These are phyloP conservation scores for Sclerospora graminicola DNA, from an alignment of 352 stramenopile species.

Conservation along the genomic window DNA sequence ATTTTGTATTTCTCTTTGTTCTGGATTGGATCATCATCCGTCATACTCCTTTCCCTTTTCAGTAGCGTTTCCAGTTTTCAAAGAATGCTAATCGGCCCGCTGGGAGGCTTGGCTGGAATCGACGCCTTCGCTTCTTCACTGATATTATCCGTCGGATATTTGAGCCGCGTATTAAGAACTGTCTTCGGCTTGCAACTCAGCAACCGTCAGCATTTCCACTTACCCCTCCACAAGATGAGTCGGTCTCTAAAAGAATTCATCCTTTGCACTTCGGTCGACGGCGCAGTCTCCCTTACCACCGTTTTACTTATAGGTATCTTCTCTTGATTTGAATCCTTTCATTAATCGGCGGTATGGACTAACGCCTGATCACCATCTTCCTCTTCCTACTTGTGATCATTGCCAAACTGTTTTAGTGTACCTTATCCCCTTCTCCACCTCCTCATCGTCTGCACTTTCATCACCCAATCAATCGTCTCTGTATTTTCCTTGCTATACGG, in stretches of 20 bases:
- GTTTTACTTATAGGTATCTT: background rate
- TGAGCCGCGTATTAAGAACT: background rate
- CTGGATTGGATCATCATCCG: background rate
- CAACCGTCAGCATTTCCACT: background rate
- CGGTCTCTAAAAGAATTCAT: slow-evolving; percentile 5
- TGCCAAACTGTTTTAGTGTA: background rate
- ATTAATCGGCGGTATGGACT: background rate
- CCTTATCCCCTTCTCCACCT: slow-evolving; percentile 1
- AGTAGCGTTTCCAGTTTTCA: background rate
- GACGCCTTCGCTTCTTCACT: too few relatives aligned
- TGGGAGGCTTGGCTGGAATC: too few relatives aligned
- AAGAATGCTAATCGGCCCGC: too few relatives aligned
- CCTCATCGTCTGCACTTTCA: slow-evolving; percentile 8
- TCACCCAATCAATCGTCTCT: slow-evolving; percentile 17
- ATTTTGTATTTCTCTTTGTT: background rate
- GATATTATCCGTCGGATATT: background rate
- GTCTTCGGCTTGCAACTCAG: background rate
- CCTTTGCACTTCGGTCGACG: background rate
- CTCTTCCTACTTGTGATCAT: background rate
- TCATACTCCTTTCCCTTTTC: slow-evolving; percentile 5
- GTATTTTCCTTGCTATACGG: slow-evolving; percentile 12
- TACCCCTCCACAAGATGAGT: slow-evolving; percentile 1
- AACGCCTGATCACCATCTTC: background rate
- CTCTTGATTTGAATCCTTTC: background rate
- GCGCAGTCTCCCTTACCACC: background rate